phyloP scores from a whole-genome alignment of 2,329 filamentous ascomycete genomes.

The Aspergillus brunneoviolaceus region DNA sequence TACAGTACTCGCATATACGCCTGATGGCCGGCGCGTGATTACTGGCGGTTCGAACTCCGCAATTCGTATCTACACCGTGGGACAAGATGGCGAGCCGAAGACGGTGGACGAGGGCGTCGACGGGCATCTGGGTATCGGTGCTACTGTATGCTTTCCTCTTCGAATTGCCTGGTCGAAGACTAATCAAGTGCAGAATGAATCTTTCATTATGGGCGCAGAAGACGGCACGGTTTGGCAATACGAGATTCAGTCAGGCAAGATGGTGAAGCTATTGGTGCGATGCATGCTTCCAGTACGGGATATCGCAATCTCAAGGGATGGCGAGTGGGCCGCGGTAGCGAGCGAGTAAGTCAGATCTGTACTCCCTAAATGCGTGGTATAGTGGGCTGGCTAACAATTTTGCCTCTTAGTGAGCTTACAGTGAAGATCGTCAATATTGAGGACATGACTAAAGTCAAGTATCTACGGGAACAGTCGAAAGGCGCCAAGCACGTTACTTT shows the following conservation, averaged over 20 bases:
- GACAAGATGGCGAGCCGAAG: constrained; percentile 85
- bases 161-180: neutral
- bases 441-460: constrained; percentile 73
- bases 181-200: constrained; percentile 59
- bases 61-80: constrained; percentile 87
- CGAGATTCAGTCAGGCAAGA: constrained; percentile 65
- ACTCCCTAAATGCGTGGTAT: neutral
- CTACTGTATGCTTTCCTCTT: constrained; percentile 53
- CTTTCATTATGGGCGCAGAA: constrained; percentile 86
- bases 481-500: constrained; percentile 92
- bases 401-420: constrained; percentile 64
- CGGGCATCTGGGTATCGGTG: constrained; percentile 75
- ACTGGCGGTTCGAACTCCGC: constrained; percentile 93
- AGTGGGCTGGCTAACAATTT: constrained; percentile 13
- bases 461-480: constrained; percentile 78
- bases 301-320: constrained; percentile 76
- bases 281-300: constrained; percentile 85
- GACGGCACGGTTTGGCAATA: constrained; percentile 96
- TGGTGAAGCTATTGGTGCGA: constrained; percentile 80
- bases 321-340: constrained; percentile 88
- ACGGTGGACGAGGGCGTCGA: constrained; percentile 92
- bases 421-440: constrained; percentile 84
- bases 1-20: constrained; percentile 86
- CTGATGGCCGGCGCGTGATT: constrained; percentile 79
- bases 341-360: constrained; percentile 66